Evolutionary conservation across 169 alveolate species (phyloP).

Genomic region (Cryptosporidium meleagridis): DNA sequence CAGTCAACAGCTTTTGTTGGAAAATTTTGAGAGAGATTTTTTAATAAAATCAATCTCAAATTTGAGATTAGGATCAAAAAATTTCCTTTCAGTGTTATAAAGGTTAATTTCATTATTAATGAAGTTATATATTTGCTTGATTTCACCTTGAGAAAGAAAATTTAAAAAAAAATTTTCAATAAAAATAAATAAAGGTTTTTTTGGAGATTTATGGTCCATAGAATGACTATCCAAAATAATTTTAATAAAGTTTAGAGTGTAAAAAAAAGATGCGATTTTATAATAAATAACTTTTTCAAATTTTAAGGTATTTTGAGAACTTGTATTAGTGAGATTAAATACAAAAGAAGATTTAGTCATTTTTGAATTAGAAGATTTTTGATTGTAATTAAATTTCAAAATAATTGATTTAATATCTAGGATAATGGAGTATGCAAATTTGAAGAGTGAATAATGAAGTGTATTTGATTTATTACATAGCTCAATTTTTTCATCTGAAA

Average conservation of each 20-base stretch:
- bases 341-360: neutral
- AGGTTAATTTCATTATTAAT: neutral
- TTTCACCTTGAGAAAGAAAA: constrained; percentile 8
- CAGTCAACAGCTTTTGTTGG: neutral
- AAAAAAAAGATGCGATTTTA: constrained; percentile 22
- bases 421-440: neutral
- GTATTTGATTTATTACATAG: neutral
- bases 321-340: neutral
- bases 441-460: neutral
- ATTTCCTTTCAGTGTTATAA: neutral
- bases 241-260: constrained; percentile 28
- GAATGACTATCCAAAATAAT: constrained; percentile 8
- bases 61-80: constrained; percentile 5
- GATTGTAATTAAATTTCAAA: neutral
- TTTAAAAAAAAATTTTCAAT: constrained; percentile 21
- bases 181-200: neutral
- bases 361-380: neutral
- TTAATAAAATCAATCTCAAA: constrained; percentile 37
- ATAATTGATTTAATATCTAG: constrained; percentile 1
- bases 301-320: neutral
- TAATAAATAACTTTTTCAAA: constrained; percentile 11
- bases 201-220: neutral
- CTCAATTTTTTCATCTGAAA: neutral
- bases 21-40: neutral
- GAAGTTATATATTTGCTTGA: neutral